These are phyloP conservation scores for Biscutella laevigata DNA, from an alignment of 441 rosid species.

Conservation along the genomic window DNA sequence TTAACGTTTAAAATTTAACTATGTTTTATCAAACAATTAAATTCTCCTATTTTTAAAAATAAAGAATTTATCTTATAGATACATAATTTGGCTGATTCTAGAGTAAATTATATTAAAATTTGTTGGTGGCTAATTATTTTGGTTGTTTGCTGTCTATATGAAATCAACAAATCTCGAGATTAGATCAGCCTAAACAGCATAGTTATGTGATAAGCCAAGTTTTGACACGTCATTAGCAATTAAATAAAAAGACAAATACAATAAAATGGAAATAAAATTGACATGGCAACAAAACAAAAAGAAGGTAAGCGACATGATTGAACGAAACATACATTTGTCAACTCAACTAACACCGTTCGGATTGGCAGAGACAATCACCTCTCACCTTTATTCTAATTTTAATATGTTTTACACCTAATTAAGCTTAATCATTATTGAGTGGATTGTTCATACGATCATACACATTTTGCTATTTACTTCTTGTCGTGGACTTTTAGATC, in stretches of 20 bases:
- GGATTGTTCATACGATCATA: not conserved
- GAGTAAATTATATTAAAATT: too few species aligned
- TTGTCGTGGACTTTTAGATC: not conserved
- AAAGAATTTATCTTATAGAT: too few species aligned
- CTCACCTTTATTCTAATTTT: constrained; percentile 9
- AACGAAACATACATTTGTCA: constrained; percentile 23
- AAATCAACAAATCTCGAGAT: not conserved
- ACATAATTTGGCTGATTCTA: too few species aligned
- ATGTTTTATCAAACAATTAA: too few species aligned
- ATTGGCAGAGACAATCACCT: constrained; percentile 24
- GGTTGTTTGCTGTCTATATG: too few species aligned
- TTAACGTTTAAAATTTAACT: too few species aligned
- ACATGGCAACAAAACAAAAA: constrained; percentile 26
- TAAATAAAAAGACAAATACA: constrained; percentile 7
- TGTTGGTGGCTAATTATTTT: too few species aligned
- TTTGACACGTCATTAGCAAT: constrained; percentile 8
- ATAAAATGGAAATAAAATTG: constrained; percentile 15
- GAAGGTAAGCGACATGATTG: constrained; percentile 16
- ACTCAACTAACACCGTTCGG: constrained; percentile 21
- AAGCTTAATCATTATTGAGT: constrained; percentile 12
- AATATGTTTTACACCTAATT: constrained; percentile 1
- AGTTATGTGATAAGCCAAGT: not conserved
- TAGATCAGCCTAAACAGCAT: not conserved
- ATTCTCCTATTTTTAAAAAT: too few species aligned
- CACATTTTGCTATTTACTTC: not conserved